Evolutionary conservation across 1,284 basidiomycete genomes (phyloP).

Genomic region (Anthracocystis setariae): DNA sequence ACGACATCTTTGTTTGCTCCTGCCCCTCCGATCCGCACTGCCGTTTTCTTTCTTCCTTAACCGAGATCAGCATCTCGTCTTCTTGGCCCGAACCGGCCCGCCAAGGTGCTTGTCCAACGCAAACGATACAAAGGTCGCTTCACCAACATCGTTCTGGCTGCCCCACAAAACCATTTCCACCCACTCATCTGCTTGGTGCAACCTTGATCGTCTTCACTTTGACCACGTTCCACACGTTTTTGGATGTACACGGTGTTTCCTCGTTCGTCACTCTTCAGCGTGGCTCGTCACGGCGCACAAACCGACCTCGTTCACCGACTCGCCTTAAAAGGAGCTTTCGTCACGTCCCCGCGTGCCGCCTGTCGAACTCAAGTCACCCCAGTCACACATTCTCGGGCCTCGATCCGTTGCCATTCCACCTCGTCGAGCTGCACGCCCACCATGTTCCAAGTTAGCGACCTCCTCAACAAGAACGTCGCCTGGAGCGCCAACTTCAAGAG

Average conservation of each 20-base stretch:
- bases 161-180: background rate
- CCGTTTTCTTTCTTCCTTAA: background rate
- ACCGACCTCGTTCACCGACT: conserved; percentile 14
- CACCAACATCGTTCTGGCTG: conserved; percentile 1
- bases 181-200: conserved; percentile 6
- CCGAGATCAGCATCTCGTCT: background rate
- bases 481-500: conserved; percentile 47
- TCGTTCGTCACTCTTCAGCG: conserved; percentile 31
- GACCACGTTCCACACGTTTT: background rate
- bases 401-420: conserved; percentile 23
- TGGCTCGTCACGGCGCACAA: conserved; percentile 25
- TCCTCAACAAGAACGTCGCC: conserved; percentile 48
- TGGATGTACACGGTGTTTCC: conserved; percentile 30
- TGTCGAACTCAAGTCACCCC: conserved; percentile 4
- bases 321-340: conserved; percentile 7
- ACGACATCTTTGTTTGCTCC: conserved; percentile 6
- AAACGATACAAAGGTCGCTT: conserved; percentile 1
- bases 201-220: conserved; percentile 26
- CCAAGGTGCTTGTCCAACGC: no score
- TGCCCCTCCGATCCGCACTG: background rate
- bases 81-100: no score
- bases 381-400: conserved; percentile 1
- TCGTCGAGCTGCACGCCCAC: conserved; percentile 11
- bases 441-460: conserved; percentile 34
- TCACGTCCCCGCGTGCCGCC: conserved; percentile 9